A percentile compares a stretch with the other conserved stretches of the same genome.
These are phyloP conservation scores for Fusarium pseudonygamai DNA, from an alignment of 2,329 filamentous ascomycete genomes.

Conservation along the genomic window DNA sequence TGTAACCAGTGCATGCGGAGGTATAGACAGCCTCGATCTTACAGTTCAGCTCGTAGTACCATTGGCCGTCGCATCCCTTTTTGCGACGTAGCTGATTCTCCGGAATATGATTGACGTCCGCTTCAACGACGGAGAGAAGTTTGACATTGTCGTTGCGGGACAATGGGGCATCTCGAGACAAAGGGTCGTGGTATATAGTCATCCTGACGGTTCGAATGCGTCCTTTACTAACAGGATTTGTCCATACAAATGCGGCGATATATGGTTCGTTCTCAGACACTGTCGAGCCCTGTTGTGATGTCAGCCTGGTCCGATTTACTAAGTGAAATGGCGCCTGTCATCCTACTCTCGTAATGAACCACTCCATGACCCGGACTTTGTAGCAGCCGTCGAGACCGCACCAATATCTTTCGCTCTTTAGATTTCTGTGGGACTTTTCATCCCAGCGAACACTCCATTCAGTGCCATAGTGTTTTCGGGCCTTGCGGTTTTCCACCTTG, in stretches of 20 bases:
- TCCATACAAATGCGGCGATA: conserved; percentile 46
- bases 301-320: not conserved
- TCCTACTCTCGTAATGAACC: conserved; percentile 54
- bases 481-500: conserved; percentile 52
- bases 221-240: conserved; percentile 46
- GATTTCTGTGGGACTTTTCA: conserved; percentile 43
- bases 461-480: conserved; percentile 56
- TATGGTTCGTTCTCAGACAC: conserved; percentile 54
- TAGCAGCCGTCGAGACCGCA: conserved; percentile 50
- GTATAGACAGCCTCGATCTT: conserved; percentile 55
- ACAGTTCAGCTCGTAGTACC: conserved; percentile 53
- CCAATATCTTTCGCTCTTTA: conserved; percentile 49
- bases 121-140: conserved; percentile 50
- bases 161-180: conserved; percentile 47
- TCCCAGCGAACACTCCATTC: conserved; percentile 47
- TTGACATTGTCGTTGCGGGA: conserved; percentile 50
- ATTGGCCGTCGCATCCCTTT: conserved; percentile 49
- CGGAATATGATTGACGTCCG: conserved; percentile 54
- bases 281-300: conserved; percentile 45
- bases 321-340: not conserved
- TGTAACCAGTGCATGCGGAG: conserved; percentile 55
- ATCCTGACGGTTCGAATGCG: conserved; percentile 48
- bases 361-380: conserved; percentile 53
- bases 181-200: conserved; percentile 50
- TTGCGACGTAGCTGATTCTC: conserved; percentile 47